Evolutionary conservation across 2,329 filamentous ascomycete genomes (phyloP), one percentile per base, ranked within the genome.

Genomic region (Aspergillus sp.): DNA sequence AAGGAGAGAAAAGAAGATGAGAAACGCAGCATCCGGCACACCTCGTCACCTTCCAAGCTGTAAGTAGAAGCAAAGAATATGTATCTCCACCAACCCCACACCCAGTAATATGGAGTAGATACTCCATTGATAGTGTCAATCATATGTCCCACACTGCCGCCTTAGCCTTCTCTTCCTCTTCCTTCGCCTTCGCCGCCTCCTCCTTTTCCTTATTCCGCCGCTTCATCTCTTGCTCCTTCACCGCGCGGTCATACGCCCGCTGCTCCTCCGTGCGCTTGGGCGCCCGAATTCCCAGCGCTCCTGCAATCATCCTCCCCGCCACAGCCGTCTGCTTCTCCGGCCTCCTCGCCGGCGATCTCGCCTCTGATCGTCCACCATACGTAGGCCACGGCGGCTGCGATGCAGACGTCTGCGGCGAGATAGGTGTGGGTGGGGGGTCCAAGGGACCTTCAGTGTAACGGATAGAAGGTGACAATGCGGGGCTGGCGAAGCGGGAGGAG

Each of bases 291-390:
- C 95, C 95, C 66, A 98, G 79, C 0, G 91, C 92, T 3, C 90
- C 91, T 0, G 92, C 92, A 74, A 99, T 98, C 85, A 99, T 84
- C 61, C 95, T 84, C 63, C 90, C 86, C 5, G 95, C 95, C 41
- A 96, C 92, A 0, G 92, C 91, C 63, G 96, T 96, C 63, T 93
- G 96, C 82, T 97, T 99, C 78, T 97, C 93, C 0, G 92, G 94
- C 41, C 91, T 80, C 13, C 71, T 69, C 9, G 67, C 54, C 5
- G 61, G 47, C 4, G 63, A 55, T 28, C 63, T 54, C 55, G 59
- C 63, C 51, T 48, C 62, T 43, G 57, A 67, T 25, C 60, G 54
- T 17, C 58, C 13, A 30, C 58, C 62, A 52, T 59, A 65, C 56
- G 58, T 64, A 13, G 64, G 60, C 28, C 63, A 28, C 39, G 39